Base-by-base conservation (phyloP, 352 stramenopile species). In the Globisporangium perplexum region DNA sequence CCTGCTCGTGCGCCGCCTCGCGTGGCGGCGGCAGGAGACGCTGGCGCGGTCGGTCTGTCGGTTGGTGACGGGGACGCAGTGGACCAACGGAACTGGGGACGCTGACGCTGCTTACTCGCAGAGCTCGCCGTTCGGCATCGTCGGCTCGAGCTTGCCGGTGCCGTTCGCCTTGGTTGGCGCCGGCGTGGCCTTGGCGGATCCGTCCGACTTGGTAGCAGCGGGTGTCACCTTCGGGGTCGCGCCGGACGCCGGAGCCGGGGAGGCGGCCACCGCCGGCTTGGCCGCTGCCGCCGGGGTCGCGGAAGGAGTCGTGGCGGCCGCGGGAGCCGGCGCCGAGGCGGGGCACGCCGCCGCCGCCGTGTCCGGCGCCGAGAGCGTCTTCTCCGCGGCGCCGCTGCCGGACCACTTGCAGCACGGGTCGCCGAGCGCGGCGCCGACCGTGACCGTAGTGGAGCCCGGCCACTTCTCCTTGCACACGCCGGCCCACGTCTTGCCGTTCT, bases 321-420 rank as follows among this genome's bases (percentile, higher is more conserved):
- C 30, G 3, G 30, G 30, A 33, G 30, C 50, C 23, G 60, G 60
- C 6, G 66, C 48, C 7, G 57, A 59, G 12, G 59, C 65, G 11
- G 69, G 58, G 47, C 71, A 82, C 22, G 51, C 65, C 14, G 61
- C 67, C 23, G 61, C 69, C 35, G 65, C 59, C 28, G 67, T 64
- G 46, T 74, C 66, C 17, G 61, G 58, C 39, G 71, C 64, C 28
- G 60, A 65, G n/a, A 79, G 55, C 36, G 30, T 48, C 42, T 65
- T 71, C 42, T 82, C 72, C 20, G 72, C 59, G 4, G 41, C 71
- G 12, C 55, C 65, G 28, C 67, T 58, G 14, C 44, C 57, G 17
- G 47, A 69, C 72, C 72, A 82, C n/a, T 63, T 82, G 64, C 72
- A 82, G 67, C 72, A 82, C 57, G 72, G 72, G 62, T 82, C 72